A percentile compares a stretch with the other conserved stretches of the same genome.
phyloP scores from a whole-genome alignment of 257 asterid species.

The Orobanche coerulescens region DNA sequence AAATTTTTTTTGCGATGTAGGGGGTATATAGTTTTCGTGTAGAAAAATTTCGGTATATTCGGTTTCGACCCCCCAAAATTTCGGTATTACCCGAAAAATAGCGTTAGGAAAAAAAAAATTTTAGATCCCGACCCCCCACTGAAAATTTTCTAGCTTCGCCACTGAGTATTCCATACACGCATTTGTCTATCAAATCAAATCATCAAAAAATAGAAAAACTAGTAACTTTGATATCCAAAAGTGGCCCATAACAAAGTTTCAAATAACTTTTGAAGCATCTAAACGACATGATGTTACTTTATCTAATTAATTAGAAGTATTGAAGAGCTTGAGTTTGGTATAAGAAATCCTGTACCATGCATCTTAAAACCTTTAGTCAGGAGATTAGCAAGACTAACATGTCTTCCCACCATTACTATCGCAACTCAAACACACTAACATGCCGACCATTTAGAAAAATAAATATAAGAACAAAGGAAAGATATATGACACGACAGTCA shows the following conservation, averaged over 20 bases:
- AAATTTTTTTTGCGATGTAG: no score
- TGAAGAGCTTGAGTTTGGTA: not conserved
- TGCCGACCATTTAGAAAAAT: not conserved
- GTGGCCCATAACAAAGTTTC: not conserved
- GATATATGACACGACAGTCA: not conserved
- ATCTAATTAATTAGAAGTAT: not conserved
- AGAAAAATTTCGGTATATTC: no score
- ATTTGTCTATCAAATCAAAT: not conserved
- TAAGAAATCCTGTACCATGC: not conserved
- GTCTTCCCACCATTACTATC: not conserved
- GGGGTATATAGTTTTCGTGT: no score
- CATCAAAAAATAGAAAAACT: not conserved
- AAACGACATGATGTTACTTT: not conserved
- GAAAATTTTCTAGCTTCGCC: no score
- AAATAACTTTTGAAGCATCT: slow-evolving; percentile 2
- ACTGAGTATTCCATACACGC: not conserved
- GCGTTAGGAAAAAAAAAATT: no score
- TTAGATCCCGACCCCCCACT: no score
- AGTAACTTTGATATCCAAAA: not conserved
- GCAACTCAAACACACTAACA: not conserved
- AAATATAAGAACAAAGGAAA: not conserved
- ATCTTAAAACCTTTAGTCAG: not conserved
- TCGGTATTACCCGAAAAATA: no score
- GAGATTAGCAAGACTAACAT: not conserved
- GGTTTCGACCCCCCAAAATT: no score